These are phyloP conservation scores for Melanomma pulvis-pyrius DNA, from an alignment of 495 filamentous ascomycete genomes.

Conservation along the genomic window DNA sequence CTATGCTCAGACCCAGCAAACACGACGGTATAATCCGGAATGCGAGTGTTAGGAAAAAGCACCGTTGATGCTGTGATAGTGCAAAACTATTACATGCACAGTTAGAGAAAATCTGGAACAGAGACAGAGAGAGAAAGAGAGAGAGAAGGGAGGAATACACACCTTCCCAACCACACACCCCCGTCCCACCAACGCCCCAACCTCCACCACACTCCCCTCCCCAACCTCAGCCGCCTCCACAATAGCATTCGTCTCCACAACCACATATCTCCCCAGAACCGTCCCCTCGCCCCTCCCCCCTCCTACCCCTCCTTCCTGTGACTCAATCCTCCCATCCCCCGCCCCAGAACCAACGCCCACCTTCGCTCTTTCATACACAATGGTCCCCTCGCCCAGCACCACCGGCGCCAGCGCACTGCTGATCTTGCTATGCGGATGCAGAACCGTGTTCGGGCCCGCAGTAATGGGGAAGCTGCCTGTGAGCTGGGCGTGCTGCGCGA, in stretches of 20 bases:
- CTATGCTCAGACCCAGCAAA: conserved; percentile 60
- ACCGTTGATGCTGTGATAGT: conserved; percentile 60
- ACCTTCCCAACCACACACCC: conserved; percentile 69
- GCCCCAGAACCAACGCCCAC: conserved; percentile 44
- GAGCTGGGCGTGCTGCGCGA: conserved; percentile 75
- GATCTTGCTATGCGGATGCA: conserved; percentile 78
- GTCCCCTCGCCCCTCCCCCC: conserved; percentile 48
- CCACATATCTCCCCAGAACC: conserved; percentile 59
- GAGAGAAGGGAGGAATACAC: conserved; percentile 20
- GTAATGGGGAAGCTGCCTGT: conserved; percentile 72
- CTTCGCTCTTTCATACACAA: conserved; percentile 67
- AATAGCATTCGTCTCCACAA: conserved; percentile 62
- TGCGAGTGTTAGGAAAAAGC: conserved; percentile 56
- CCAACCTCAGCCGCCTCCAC: conserved; percentile 66
- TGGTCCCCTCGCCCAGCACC: conserved; percentile 70
- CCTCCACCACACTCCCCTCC: conserved; percentile 65
- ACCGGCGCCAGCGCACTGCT: conserved; percentile 70
- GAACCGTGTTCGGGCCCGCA: conserved; percentile 70
- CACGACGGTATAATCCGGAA: conserved; percentile 69
- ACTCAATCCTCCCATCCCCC: too few relatives aligned
- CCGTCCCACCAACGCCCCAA: conserved; percentile 61
- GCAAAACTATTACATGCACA: conserved; percentile 40
- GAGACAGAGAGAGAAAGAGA: background rate
- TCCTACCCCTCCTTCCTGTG: conserved; percentile 37
- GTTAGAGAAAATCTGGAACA: background rate